phyloP scores from a whole-genome alignment of 345 rosid genomes.

The Eucalyptus grandis region DNA sequence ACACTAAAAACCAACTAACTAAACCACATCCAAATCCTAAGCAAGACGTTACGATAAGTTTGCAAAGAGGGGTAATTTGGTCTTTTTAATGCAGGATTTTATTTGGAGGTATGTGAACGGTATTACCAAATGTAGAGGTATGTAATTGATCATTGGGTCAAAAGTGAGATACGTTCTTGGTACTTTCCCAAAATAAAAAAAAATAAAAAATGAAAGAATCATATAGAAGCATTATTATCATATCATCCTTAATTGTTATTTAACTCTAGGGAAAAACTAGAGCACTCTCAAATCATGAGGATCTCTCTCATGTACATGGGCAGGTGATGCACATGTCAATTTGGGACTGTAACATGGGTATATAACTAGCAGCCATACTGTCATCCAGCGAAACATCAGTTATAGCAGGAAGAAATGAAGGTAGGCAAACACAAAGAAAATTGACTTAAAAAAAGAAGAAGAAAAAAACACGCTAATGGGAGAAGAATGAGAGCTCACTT shows the following conservation, averaged over 20 bases:
- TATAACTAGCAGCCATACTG: neutral
- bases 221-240: neutral
- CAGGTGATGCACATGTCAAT: neutral
- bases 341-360: neutral
- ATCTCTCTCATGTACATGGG: neutral
- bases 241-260: neutral
- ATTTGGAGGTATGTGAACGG: neutral
- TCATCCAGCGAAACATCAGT: neutral
- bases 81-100: neutral
- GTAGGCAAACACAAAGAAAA: neutral
- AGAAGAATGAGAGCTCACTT: slow-evolving; percentile 35
- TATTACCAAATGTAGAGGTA: neutral
- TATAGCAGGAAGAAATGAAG: neutral
- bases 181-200: neutral
- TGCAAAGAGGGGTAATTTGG: neutral
- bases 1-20: neutral
- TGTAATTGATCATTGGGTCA: neutral
- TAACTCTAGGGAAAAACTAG: neutral
- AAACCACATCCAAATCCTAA: neutral
- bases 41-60: neutral
- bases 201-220: neutral
- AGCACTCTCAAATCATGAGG: neutral
- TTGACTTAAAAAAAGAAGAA: neutral
- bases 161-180: neutral
- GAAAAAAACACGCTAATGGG: neutral